These are phyloP conservation scores for Camelina laxa DNA, from an alignment of 345 rosid species.

Conservation along the genomic window DNA sequence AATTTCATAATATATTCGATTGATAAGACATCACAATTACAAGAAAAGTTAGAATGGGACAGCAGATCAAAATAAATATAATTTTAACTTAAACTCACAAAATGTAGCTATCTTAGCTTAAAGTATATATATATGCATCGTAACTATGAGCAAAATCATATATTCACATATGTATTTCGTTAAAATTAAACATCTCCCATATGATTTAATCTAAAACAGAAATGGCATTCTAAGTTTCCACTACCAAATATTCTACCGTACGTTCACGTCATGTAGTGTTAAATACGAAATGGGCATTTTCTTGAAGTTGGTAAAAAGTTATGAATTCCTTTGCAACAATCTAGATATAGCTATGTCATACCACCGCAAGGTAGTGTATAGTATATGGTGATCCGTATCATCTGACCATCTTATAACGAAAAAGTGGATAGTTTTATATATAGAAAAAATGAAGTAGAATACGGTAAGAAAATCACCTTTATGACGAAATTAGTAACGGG, in stretches of 20 bases:
- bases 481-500: constrained; percentile 7
- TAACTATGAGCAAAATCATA: neutral
- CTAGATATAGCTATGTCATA: neutral
- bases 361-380: constrained; percentile 11
- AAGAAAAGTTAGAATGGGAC: neutral
- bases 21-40: neutral
- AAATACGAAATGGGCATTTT: constrained; percentile 11
- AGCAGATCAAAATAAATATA: neutral
- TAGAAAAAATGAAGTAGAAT: neutral
- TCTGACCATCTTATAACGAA: neutral
- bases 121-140: neutral
- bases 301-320: neutral
- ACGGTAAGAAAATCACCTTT: neutral
- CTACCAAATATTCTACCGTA: neutral
- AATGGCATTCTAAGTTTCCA: neutral
- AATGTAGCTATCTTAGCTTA: neutral
- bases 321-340: neutral
- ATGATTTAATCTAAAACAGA: neutral
- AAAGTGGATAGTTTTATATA: neutral
- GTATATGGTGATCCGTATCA: neutral
- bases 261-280: neutral
- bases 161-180: neutral
- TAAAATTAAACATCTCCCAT: neutral
- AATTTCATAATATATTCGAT: neutral
- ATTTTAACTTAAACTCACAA: neutral